phyloP scores from a whole-genome alignment of 2,329 filamentous ascomycete species.

The Ceratocystis ficicola region DNA sequence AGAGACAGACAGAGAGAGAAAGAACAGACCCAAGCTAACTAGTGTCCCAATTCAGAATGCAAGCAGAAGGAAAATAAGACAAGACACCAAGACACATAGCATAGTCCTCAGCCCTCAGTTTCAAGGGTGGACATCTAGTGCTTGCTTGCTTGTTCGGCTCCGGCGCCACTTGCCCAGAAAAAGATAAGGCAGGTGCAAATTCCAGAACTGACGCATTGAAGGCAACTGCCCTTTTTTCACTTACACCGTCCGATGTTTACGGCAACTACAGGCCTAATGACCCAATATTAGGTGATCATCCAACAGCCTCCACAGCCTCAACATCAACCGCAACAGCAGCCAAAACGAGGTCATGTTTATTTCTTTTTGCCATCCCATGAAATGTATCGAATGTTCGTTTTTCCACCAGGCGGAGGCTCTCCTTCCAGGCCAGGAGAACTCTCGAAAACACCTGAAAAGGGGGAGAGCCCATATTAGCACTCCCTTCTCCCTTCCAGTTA shows the following conservation, averaged over 20 bases:
- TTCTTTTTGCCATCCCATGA: background rate
- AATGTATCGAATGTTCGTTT: background rate
- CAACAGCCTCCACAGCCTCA: background rate
- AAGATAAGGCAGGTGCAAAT: background rate
- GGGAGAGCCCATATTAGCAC: background rate
- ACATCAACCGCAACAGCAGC: too few relatives aligned
- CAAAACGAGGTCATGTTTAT: too few relatives aligned
- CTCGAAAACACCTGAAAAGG: background rate
- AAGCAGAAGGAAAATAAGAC: background rate
- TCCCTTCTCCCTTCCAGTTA: background rate
- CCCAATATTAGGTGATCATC: background rate
- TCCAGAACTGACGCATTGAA: background rate
- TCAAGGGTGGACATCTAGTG: background rate
- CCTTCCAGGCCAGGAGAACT: background rate
- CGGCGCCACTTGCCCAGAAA: background rate
- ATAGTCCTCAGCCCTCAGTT: too few relatives aligned
- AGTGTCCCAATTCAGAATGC: background rate
- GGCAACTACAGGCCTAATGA: background rate
- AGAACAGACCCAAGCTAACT: background rate
- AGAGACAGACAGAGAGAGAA: background rate
- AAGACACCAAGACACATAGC: background rate
- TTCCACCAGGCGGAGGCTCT: background rate
- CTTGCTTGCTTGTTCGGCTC: background rate
- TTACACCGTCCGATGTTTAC: constrained; percentile 5
- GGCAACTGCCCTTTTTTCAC: background rate